phyloP scores from a whole-genome alignment of 2,329 filamentous ascomycete genomes.

The Colletotrichum sansevieriae region DNA sequence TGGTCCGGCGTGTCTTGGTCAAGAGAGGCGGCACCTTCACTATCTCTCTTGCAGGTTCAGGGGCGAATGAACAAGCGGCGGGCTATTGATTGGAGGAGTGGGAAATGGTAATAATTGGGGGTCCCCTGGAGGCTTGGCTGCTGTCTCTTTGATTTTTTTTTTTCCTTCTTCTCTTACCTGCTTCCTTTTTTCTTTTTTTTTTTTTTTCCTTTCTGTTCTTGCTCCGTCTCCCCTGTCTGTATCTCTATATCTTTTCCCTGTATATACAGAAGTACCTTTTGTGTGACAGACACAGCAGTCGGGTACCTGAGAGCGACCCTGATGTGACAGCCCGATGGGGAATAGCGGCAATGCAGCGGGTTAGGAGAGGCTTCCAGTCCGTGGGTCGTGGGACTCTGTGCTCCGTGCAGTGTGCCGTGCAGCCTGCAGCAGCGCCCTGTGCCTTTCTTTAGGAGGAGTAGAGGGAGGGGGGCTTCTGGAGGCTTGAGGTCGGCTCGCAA shows the following conservation, averaged over 20 bases:
- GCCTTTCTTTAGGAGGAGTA: neutral
- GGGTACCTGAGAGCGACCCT: conserved; percentile 37
- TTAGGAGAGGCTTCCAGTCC: conserved; percentile 34
- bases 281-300: conserved; percentile 37
- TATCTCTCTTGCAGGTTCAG: conserved; percentile 31
- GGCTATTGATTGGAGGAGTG: conserved; percentile 41
- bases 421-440: neutral
- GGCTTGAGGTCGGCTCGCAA: conserved; percentile 34
- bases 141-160: conserved; percentile 24
- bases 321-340: conserved; percentile 27
- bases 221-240: conserved; percentile 26
- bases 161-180: conserved; percentile 20
- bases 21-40: conserved; percentile 34
- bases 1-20: conserved; percentile 19
- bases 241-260: neutral
- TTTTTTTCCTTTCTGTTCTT: conserved; percentile 14
- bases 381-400: conserved; percentile 30
- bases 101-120: conserved; percentile 37
- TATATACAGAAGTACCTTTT: conserved; percentile 31
- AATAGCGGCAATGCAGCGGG: conserved; percentile 35
- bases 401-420: conserved; percentile 17
- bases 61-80: conserved; percentile 37
- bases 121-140: conserved; percentile 37
- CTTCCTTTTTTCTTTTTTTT: neutral
- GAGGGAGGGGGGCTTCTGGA: conserved; percentile 23